Base-by-base conservation (phyloP, 768 basidiomycete genomes). In the Termitomyces sp. region DNA sequence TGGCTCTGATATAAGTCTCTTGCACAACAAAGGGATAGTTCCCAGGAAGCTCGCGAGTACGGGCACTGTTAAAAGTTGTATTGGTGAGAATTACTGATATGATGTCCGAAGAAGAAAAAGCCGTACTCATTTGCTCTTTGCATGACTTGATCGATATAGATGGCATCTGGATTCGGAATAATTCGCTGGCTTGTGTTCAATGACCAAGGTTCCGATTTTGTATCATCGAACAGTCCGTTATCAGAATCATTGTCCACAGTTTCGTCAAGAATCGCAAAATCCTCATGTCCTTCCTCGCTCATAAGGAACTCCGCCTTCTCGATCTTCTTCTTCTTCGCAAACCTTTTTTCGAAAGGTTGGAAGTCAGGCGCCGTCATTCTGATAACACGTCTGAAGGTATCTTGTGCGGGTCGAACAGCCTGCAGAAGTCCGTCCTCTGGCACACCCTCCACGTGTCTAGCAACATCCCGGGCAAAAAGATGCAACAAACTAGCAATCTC, bases 1-100 rank as follows among this genome's bases (percentile, higher is more conserved):
- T 68, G 0, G 69, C 58, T 2, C 65, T 55, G 52, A 91, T 85
- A 59, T 80, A 86, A 0, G 69, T 65, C 13, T 75, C 68, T 49
- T 84, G 81, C 0, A 90, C 84, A 0, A 84, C 72, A 61, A 86
- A 89, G 0, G 88, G 88, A 60, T 83, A 87, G 61, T 81, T 79
- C 18, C 82, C 85, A 0, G 88, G 88, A 0, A 91, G 77, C 63
- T 91, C 88, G 2, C 90, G 82, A 0, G 88, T 86, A 3, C 85
- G 79, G 2, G 89, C 82, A 18, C 90, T 91, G 57, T 36, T 5
- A 56, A 41, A 18, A 32, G 54, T 33, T n/a, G 20, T 18, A 35
- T 12, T 32, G 18, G n/a, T 20, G 55, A 8, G 56, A 6, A 32
- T 33, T n/a, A 20, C 10, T n/a, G 6, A 1, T 33, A n/a, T 10